phyloP scores from a whole-genome alignment of 1,284 basidiomycete species.

The Moniliella sp. region DNA sequence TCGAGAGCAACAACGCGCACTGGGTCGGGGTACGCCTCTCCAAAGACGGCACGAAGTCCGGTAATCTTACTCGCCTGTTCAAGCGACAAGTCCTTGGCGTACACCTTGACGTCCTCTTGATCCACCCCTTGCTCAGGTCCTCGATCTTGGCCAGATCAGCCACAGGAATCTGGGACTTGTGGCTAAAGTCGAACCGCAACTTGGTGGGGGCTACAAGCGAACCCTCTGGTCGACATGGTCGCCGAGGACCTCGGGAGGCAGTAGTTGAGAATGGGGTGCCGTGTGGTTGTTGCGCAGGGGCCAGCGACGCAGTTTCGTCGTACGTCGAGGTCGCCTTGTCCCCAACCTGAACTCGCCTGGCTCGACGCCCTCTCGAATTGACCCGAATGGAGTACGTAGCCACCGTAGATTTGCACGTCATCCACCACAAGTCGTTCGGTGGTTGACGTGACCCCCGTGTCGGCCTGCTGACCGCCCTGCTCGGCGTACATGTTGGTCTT shows the following conservation, averaged over 20 bases:
- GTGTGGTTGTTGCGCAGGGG: conserved; percentile 94
- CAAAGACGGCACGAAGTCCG: conserved; percentile 84
- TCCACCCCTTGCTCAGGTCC: conserved; percentile 62
- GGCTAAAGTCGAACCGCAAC: conserved; percentile 92
- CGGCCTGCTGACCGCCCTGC: conserved; percentile 73
- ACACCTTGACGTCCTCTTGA: conserved; percentile 72
- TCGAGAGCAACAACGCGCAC: conserved; percentile 82
- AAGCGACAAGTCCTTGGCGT: conserved; percentile 65
- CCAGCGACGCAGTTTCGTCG: conserved; percentile 63
- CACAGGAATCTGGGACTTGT: conserved; percentile 61
- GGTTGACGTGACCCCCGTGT: conserved; percentile 82
- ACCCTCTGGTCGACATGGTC: conserved; percentile 91
- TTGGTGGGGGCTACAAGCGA: conserved; percentile 86
- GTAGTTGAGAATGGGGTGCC: conserved; percentile 91
- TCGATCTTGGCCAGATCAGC: conserved; percentile 67
- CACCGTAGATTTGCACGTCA: conserved; percentile 68
- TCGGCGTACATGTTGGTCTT: conserved; percentile 95
- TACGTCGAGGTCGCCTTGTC: conserved; percentile 53
- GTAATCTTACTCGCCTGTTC: conserved; percentile 64
- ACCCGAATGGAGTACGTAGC: conserved; percentile 74
- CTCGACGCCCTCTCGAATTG: conserved; percentile 72
- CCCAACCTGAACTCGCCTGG: conserved; percentile 47
- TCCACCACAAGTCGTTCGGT: conserved; percentile 75
- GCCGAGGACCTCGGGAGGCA: conserved; percentile 68
- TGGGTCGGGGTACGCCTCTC: conserved; percentile 89